Base-by-base conservation (phyloP, 2,329 filamentous ascomycete species). In the Diaporthe nobilis region DNA sequence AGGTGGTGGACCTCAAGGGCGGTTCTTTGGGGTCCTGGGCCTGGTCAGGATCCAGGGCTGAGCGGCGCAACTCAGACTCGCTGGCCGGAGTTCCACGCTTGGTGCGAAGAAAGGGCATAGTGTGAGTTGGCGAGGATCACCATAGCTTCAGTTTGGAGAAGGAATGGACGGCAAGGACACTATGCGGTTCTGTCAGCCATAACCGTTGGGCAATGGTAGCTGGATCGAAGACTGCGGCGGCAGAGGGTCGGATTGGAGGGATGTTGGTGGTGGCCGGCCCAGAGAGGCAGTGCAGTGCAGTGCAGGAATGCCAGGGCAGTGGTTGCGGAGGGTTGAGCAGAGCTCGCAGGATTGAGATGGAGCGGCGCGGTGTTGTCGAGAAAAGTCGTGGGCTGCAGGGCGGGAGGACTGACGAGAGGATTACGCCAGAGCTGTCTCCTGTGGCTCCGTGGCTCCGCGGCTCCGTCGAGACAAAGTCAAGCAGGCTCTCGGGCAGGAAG, bases 21-120 rank as follows among this genome's bases (percentile, higher is more conserved):
- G 79, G 76, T 74, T 77, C 79, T 60, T 81, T 79, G 55, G 77
- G 68, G 53, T 73, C 71, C 55, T 75, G 77, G 44, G 79, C 74
- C 65, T 82, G 77, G 58, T 83, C 81, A 75, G 84, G 79, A 63
- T 85, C 76, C 76, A 85, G 81, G 72, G 87, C 87, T 79, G 89
- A 89, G 72, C 88, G 88, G 82, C 88, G 88, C 85, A 90, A 90
- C 78, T 91, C 89, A 77, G 86, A 87, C 82, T 92, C 90, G 86
- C 88, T 90, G 84, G 87, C 89, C 86, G 87, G 85, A 80, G 88
- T 89, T 85, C 89, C 90, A 82, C 89, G 89, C 83, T 90, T 90
- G 75, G 47, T 77, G 85, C 90, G 90, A 84, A 91, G 85, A 80
- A 92, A 90, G 81, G 90, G 89, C 90, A 92, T 92, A 80, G 78